Evolutionary conservation across 169 alveolate genomes (phyloP), one percentile per base, ranked within the genome.

Genomic region (Babesia gibsoni): DNA sequence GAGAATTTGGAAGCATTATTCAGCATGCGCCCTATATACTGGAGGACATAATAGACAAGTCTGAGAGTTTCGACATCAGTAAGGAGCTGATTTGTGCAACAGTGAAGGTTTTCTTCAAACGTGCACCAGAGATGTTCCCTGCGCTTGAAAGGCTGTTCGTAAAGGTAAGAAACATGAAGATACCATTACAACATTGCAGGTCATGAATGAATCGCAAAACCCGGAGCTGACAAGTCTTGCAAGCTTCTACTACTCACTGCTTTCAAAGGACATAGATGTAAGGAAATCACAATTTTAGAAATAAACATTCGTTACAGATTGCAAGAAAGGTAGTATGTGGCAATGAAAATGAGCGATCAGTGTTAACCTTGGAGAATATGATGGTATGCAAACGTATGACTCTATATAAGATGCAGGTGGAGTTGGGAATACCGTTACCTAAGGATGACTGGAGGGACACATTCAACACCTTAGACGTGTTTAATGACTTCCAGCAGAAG

Each of bases 91-190:
- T 95, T 43, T 83, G 94, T 27, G 94, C 97, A 20, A 82, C 92
- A 41, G 72, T 92, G 46, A 94, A 93, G 77, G 85, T 94, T 37
- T 90, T 95, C 87, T 90, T 92, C 68, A 92, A 89, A 74, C 89
- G 98, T 67, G 97, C 99, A n/a, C 96, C 98, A n/a, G 99, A 96
- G 84, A 93, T 94, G 95, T 82, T 90, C 52, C 69, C 65, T 22
- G 91, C 90, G 16, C 83, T 96, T 4, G 89, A 92, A 36, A 45
- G 85, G 42, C 81, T 93, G 57, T 92, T 92, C 73, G 77, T 90
- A 33, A 67, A 73, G 52, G 87, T 93, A 20, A 61, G 94, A 50
- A 89, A 57, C 32, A 53, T 57, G 58, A 32, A 66, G 52, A 36
- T 53, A 52, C 57, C 61, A 46, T 78, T 80, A 23, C 9, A 14